A percentile compares a stretch with the other conserved stretches of the same genome.
phyloP scores from a whole-genome alignment of 2,329 filamentous ascomycete species.

The Exophiala alcalophila region DNA sequence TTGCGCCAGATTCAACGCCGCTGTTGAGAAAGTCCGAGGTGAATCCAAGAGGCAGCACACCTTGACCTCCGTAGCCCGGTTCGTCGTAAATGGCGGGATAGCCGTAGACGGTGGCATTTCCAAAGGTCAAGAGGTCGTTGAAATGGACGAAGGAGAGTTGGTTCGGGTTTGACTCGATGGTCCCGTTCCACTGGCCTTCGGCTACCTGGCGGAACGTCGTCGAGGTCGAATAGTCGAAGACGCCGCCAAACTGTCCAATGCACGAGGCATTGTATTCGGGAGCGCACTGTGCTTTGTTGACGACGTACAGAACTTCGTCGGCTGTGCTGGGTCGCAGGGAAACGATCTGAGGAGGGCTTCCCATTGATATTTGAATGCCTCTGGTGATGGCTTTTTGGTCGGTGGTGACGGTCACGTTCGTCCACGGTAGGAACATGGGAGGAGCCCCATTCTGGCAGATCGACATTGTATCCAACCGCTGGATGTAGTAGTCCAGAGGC shows the following conservation, averaged over 20 bases:
- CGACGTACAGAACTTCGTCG: conserved; percentile 24
- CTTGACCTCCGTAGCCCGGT: conserved; percentile 27
- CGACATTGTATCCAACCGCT: conserved; percentile 15
- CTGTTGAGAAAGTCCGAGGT: conserved; percentile 23
- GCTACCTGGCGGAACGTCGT: conserved; percentile 21
- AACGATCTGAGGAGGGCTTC: conserved; percentile 28
- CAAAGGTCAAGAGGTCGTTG: conserved; percentile 25
- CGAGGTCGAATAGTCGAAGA: conserved; percentile 23
- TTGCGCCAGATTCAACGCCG: conserved; percentile 16
- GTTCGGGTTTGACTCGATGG: conserved; percentile 8
- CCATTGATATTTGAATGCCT: conserved; percentile 26
- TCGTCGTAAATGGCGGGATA: conserved; percentile 25
- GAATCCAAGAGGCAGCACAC: conserved; percentile 23
- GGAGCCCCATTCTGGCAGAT: conserved; percentile 25
- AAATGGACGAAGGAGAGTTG: conserved; percentile 24
- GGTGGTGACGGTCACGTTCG: conserved; percentile 26
- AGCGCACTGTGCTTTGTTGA: conserved; percentile 25
- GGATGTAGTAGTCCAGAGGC: too few species aligned
- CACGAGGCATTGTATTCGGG: conserved; percentile 26
- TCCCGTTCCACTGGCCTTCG: conserved; percentile 26
- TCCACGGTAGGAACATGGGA: conserved; percentile 23
- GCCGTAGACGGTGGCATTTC: conserved; percentile 21
- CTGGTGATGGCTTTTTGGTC: conserved; percentile 24
- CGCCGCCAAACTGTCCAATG: conserved; percentile 22
- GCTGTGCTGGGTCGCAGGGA: conserved; percentile 24